A percentile compares a stretch with the other conserved stretches of the same genome.
These are phyloP conservation scores for Chaetomiaceae sp. DNA, from an alignment of 2,329 filamentous ascomycete genomes.

Conservation along the genomic window DNA sequence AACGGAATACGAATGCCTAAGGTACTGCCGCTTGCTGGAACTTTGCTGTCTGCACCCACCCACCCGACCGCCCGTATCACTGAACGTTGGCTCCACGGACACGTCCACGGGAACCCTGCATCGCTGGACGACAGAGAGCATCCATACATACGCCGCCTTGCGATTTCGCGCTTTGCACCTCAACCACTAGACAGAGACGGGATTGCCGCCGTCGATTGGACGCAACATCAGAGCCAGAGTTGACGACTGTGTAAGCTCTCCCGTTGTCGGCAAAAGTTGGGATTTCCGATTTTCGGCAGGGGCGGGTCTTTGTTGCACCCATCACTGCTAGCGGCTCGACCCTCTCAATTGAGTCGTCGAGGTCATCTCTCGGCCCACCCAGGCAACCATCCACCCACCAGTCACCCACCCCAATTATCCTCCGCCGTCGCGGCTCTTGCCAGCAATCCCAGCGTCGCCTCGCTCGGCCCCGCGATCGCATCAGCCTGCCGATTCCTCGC, in stretches of 20 bases:
- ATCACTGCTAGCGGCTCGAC: background rate
- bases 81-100: too few relatives aligned
- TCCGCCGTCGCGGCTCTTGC: background rate
- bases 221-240: too few relatives aligned
- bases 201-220: background rate
- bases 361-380: background rate
- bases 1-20: too few relatives aligned
- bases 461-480: background rate
- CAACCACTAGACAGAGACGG: background rate
- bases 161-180: background rate
- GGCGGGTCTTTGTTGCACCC: constrained; percentile 5
- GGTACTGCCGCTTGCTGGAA: too few relatives aligned
- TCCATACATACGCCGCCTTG: background rate
- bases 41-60: background rate
- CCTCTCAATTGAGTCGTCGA: constrained; percentile 9
- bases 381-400: background rate
- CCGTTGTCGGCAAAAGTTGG: background rate
- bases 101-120: background rate
- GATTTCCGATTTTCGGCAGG: constrained; percentile 5
- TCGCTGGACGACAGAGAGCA: background rate
- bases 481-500: background rate
- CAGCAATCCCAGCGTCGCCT: background rate
- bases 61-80: background rate
- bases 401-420: background rate
- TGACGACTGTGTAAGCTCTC: too few relatives aligned